Conservation (phyloP, 768 basidiomycete genomes). For the Hortiboletus campestris region DNA sequence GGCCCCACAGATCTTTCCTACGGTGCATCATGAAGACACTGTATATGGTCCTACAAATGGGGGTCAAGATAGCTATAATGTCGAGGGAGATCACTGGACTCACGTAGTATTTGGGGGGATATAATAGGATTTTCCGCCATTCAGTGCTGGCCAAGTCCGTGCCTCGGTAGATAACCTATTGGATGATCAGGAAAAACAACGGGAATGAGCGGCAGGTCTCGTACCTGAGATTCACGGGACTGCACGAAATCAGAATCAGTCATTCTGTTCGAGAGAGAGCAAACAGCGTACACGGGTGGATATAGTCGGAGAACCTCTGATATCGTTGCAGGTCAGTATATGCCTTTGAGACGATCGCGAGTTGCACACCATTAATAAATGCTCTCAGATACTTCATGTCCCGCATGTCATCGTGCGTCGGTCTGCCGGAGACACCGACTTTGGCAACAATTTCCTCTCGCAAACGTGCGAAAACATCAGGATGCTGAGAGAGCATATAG, state of each 20-base stretch:
- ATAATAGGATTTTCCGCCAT: slow-evolving; percentile 47
- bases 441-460: slow-evolving; percentile 55
- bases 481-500: slow-evolving; percentile 52
- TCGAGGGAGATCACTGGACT: not conserved
- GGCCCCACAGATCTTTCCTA: slow-evolving; percentile 38
- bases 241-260: slow-evolving; percentile 9
- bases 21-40: slow-evolving; percentile 37
- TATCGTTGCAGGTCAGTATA: not conserved
- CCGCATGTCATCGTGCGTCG: slow-evolving; percentile 54
- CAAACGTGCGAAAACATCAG: slow-evolving; percentile 45
- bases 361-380: slow-evolving; percentile 55
- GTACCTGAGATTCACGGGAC: slow-evolving; percentile 25
- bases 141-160: slow-evolving; percentile 18
- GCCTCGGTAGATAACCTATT: slow-evolving; percentile 15
- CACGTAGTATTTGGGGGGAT: slow-evolving; percentile 42
- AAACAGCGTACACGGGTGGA: slow-evolving; percentile 27
- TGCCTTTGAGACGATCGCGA: not conserved
- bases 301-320: slow-evolving; percentile 34
- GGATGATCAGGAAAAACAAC: not conserved
- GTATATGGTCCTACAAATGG: slow-evolving; percentile 9
- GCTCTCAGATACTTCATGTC: slow-evolving; percentile 66
- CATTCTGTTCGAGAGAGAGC: not conserved
- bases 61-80: not conserved
- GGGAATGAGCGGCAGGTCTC: not conserved
- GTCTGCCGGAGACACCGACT: slow-evolving; percentile 48